phyloP scores from a whole-genome alignment of 305 asterid species.

The Solanum hybrid region DNA sequence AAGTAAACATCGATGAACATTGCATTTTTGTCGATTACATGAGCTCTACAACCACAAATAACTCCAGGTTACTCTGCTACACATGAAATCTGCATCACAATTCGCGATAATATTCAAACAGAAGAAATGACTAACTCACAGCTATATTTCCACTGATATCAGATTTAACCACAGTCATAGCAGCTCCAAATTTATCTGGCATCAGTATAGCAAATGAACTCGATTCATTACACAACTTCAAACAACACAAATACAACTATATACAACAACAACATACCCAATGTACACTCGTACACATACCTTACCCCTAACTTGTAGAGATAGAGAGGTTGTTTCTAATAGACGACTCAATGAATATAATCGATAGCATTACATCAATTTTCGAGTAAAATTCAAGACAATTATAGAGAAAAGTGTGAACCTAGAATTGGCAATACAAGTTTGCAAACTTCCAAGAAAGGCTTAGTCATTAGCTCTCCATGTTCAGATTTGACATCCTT shows the following conservation, averaged over 20 bases:
- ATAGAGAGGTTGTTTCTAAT: not conserved
- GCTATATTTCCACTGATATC: constrained; percentile 67
- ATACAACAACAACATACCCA: not conserved
- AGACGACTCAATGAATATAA: not conserved
- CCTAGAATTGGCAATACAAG: constrained; percentile 75
- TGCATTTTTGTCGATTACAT: not conserved
- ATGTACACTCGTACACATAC: not conserved
- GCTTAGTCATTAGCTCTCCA: constrained; percentile 63
- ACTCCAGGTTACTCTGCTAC: not conserved
- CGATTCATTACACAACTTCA: not conserved
- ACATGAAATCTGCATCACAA: not conserved
- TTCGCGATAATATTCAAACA: not conserved
- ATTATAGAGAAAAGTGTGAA: not conserved
- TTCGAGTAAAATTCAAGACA: not conserved
- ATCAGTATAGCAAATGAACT: constrained; percentile 6
- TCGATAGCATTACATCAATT: not conserved
- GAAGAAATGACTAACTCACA: constrained; percentile 25
- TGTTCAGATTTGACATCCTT: constrained; percentile 54
- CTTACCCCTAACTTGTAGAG: not conserved
- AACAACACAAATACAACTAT: not conserved
- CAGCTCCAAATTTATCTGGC: constrained; percentile 76
- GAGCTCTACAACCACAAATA: not conserved
- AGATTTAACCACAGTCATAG: constrained; percentile 69
- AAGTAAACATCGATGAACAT: not conserved
- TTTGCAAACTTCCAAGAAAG: constrained; percentile 80